Evolutionary conservation across 2,329 filamentous ascomycete species (phyloP), one percentile per base, ranked within the genome.

Genomic region (Penicillium sp.): DNA sequence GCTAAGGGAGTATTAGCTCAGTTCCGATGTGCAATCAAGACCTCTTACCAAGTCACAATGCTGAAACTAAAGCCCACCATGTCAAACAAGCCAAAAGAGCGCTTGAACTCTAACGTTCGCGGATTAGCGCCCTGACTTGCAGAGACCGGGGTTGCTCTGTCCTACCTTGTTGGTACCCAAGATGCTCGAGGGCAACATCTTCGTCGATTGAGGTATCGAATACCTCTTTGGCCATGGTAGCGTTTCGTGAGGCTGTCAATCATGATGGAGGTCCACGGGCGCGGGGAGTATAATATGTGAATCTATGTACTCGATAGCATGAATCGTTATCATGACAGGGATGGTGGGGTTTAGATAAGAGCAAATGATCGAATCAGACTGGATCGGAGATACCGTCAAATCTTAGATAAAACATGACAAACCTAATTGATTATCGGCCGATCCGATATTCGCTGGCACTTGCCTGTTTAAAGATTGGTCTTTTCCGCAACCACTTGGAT

Each of bases 31-130:
- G 35, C 16, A 39, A 19, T 8, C 25, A 33, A 16, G 33, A 14
- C 21, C 26, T 16, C 54, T 48, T 35, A 75, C 74, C 75, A 80
- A 16, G 82, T 84, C 35, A 85, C 80, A 48, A 85, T 83, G 54
- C 76, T 79, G 68, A 85, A 85, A 37, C 76, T 79, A 68, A 85
- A 85, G 6, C 81, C 82, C 19, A 85, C 74, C 80, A 85, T 85
- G 26, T 81, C 81, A 21, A 84, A 61, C 4, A 84, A 69, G 29
- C 78, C 72, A 61, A 84, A 85, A 10, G 76, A 80, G 7, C 82
- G 79, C 64, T 82, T 82, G 61, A 85, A 76, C 66, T 85, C 81
- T 81, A 58, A 3, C 31, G 7, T 16, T n/a, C 26, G 21, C 19
- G 26, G 33, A 19, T 52, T 25, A 52, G 50, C 26, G 13, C 23